Percentiles rank a stretch among this genome's conserved stretches.
phyloP scores from a whole-genome alignment of 1,139 yeast species.

The Geotrichum carabidarum region DNA sequence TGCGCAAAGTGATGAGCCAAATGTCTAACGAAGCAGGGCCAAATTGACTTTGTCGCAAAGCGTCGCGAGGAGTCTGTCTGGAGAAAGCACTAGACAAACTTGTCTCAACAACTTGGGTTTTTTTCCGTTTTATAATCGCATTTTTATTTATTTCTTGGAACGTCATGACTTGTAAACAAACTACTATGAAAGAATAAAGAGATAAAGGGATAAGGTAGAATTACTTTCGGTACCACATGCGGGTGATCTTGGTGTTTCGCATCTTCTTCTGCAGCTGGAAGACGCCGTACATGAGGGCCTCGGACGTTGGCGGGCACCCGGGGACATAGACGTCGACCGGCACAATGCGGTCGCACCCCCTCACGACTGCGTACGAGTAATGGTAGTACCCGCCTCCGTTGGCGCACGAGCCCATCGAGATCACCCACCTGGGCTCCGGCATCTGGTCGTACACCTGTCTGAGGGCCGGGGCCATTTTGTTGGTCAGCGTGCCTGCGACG shows the following conservation, averaged over 20 bases:
- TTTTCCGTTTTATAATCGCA: neutral
- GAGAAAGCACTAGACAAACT: conserved; percentile 19
- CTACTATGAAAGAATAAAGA: neutral
- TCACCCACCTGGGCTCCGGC: conserved; percentile 88
- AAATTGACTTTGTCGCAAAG: conserved; percentile 31
- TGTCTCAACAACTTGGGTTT: neutral
- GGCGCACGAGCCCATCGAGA: conserved; percentile 93
- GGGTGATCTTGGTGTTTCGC: conserved; percentile 73
- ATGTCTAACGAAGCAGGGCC: conserved; percentile 23
- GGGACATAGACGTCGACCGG: conserved; percentile 92
- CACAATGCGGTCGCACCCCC: conserved; percentile 84
- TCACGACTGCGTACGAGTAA: conserved; percentile 80
- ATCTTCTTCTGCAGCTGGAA: conserved; percentile 86
- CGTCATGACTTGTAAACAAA: too few species aligned
- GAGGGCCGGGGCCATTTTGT: conserved; percentile 90
- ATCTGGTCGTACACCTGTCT: conserved; percentile 92
- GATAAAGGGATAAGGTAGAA: neutral
- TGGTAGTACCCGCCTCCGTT: conserved; percentile 94
- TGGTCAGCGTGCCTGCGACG: conserved; percentile 88
- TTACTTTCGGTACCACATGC: conserved; percentile 79
- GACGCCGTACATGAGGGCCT: conserved; percentile 86
- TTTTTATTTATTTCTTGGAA: neutral
- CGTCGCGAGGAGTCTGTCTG: conserved; percentile 33
- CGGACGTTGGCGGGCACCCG: conserved; percentile 90
- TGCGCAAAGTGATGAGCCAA: neutral